These are phyloP conservation scores for Trichoderma brevicompactum DNA, from an alignment of 2,329 filamentous ascomycete species.

Conservation along the genomic window DNA sequence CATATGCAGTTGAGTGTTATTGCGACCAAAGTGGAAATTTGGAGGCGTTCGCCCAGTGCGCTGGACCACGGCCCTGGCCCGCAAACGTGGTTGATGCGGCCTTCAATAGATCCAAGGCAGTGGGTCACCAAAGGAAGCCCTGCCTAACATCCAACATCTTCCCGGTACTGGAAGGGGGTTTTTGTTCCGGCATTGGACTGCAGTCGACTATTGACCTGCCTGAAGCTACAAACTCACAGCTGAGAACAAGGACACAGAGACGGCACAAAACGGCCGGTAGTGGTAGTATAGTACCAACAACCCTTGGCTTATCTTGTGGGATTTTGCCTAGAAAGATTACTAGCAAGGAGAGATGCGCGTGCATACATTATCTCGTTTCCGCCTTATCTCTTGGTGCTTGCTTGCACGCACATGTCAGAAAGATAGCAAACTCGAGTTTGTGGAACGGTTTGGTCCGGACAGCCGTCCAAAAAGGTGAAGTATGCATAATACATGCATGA, in stretches of 20 bases:
- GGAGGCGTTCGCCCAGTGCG: conserved; percentile 1
- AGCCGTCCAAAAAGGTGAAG: background rate
- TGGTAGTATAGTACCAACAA: too few species aligned
- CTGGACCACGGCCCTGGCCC: conserved; percentile 5
- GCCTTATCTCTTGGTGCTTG: conserved; percentile 4
- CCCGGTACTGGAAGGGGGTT: background rate
- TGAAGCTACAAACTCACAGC: background rate
- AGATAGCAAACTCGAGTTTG: conserved; percentile 1
- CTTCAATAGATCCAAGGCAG: conserved; percentile 16
- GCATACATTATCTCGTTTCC: background rate
- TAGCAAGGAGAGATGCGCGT: background rate
- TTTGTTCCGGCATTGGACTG: conserved; percentile 4
- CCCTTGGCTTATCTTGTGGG: background rate
- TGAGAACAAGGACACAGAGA: background rate
- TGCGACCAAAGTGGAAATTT: conserved; percentile 6
- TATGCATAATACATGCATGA: conserved; percentile 5
- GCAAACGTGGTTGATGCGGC: conserved; percentile 14
- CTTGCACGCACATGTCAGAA: background rate
- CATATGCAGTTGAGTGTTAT: background rate
- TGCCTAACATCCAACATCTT: background rate
- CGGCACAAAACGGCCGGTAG: background rate
- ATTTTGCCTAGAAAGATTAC: background rate
- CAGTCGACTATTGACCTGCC: background rate
- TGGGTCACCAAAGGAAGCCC: conserved; percentile 1
- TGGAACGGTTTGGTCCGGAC: conserved; percentile 5